Conservation (phyloP, 306 rosid species). For the Quercus alba region DNA sequence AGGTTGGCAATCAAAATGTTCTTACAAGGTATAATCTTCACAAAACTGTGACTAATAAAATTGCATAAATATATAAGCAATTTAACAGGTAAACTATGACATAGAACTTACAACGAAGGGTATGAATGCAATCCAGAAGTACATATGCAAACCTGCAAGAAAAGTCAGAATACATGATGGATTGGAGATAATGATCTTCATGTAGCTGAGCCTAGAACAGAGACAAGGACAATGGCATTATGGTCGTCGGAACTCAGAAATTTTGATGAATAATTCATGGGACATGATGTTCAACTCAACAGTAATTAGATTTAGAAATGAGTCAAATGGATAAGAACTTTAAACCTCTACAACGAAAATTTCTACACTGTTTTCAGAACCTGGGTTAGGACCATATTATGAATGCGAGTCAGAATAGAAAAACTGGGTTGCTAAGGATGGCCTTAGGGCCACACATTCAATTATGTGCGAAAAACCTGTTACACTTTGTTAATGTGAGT, state of each 20-base stretch:
- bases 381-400: not conserved
- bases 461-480: not conserved
- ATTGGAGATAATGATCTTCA: not conserved
- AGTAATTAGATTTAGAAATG: not conserved
- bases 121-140: conserved; percentile 35
- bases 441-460: not conserved
- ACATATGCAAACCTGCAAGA: conserved; percentile 30
- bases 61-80: not conserved
- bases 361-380: not conserved
- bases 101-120: conserved; percentile 25
- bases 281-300: not conserved
- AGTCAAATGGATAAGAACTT: not conserved
- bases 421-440: no score
- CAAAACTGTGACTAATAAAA: not conserved
- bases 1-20: not conserved
- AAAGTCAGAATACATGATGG: not conserved
- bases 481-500: not conserved
- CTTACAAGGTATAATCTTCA: not conserved
- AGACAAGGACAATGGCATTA: not conserved
- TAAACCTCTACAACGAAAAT: not conserved
- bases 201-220: not conserved
- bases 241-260: not conserved
- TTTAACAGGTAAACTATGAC: not conserved
- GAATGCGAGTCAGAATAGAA: not conserved
- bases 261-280: not conserved